phyloP scores from a whole-genome alignment of 805 yeast species.

The Candida awuae region DNA sequence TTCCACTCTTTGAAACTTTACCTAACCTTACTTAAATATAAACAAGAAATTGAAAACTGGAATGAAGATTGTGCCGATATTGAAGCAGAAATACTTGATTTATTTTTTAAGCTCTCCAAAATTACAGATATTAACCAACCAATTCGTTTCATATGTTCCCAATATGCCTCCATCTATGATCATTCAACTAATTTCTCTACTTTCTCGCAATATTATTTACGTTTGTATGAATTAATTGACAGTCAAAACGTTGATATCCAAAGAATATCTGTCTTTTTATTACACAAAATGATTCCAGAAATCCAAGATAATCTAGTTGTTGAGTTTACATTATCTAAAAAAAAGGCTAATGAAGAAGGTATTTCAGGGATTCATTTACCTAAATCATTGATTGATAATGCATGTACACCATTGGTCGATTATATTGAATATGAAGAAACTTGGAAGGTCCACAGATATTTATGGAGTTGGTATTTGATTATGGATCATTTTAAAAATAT shows the following conservation, averaged over 20 bases:
- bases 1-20: conserved; percentile 40
- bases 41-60: conserved; percentile 27
- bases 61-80: conserved; percentile 31
- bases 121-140: conserved; percentile 25
- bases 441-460: conserved; percentile 32
- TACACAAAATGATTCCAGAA: conserved; percentile 34
- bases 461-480: conserved; percentile 65
- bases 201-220: conserved; percentile 28
- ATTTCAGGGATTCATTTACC: conserved; percentile 34
- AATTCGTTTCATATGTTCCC: conserved; percentile 28
- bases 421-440: conserved; percentile 35
- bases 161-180: conserved; percentile 19
- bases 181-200: conserved; percentile 24
- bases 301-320: conserved; percentile 54
- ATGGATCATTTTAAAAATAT: conserved; percentile 56
- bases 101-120: conserved; percentile 22
- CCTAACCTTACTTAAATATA: conserved; percentile 23
- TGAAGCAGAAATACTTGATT: conserved; percentile 36
- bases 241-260: conserved; percentile 31
- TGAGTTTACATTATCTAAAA: conserved; percentile 48
- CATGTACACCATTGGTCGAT: conserved; percentile 28
- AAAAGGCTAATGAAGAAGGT: conserved; percentile 27
- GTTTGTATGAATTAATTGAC: conserved; percentile 29
- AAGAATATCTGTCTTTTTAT: conserved; percentile 35
- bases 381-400: conserved; percentile 28